Evolutionary conservation across 306 rosid genomes (phyloP), one percentile per base, ranked within the genome.

Genomic region (Nissolia schottii): DNA sequence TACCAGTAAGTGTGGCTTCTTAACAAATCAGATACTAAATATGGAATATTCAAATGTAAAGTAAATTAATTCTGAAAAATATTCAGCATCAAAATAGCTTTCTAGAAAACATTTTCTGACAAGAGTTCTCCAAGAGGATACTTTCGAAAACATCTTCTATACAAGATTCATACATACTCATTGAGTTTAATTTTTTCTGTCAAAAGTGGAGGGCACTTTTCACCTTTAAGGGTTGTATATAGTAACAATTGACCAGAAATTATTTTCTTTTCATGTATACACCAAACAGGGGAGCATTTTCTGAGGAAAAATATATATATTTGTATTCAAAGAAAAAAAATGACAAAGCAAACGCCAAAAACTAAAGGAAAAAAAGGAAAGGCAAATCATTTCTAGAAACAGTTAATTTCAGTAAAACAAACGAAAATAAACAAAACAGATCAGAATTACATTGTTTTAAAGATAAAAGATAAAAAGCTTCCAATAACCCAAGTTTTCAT

Each of bases 401-500:
- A 38, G 25, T 34, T 37, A 38, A 41, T 10, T 23, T 34, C 23
- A 29, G 35, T 48, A 73, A 37, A 50, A 73, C 8, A 79, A 67
- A 20, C 41, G 40, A 37, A 35, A 18, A 12, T 60, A 60, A 34
- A 62, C 55, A 55, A 20, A 28, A 59, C 25, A 73, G 27, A 27
- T 35, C 43, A 79, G 45, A 68, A 51, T 62, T 41, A 32, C 2
- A 9, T 25, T 38, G 32, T 24, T 23, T 22, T 20, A 45, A 48
- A 18, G 35, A 19, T 54, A n/a, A n/a, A n/a, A n/a, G 6, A 27
- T 1, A 24, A 60, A 56, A 71, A 32, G 67, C 51, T 64, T 64
- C 46, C 50, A n/a, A 53, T 27, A 69, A 43, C 50, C 62, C 16
- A 75, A 41, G 63, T 64, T 73, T 31, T 50, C 22, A 54, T 49